Conservation (phyloP, 371 early-diverging fungal species). For the Mortierella sp. region DNA sequence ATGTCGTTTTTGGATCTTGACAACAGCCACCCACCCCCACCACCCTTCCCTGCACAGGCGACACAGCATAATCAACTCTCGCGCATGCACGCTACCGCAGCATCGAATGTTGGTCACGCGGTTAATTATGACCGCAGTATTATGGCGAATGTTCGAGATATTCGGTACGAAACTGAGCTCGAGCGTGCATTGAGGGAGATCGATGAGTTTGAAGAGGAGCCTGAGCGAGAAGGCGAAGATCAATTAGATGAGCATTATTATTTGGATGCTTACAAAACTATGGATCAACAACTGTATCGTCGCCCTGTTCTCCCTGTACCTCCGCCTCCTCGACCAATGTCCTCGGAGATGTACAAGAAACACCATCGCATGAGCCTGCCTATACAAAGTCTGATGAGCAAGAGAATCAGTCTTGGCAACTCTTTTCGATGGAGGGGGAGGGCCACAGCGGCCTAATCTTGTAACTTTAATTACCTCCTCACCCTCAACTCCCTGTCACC, state of each 20-base stretch:
- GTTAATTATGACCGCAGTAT: neutral
- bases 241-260: slow-evolving; percentile 42
- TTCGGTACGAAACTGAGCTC: slow-evolving; percentile 11
- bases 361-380: slow-evolving; percentile 51
- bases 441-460: slow-evolving; percentile 9
- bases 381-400: slow-evolving; percentile 35
- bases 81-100: neutral
- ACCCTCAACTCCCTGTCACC: neutral
- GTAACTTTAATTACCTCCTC: neutral
- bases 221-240: slow-evolving; percentile 45
- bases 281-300: slow-evolving; percentile 52
- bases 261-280: slow-evolving; percentile 49
- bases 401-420: slow-evolving; percentile 29
- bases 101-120: neutral
- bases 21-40: neutral
- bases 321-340: slow-evolving; percentile 41
- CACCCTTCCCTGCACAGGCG: neutral
- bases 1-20: slow-evolving; percentile 30
- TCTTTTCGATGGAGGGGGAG: slow-evolving; percentile 39
- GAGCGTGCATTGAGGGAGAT: slow-evolving; percentile 34
- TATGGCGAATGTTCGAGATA: neutral
- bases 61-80: slow-evolving; percentile 3
- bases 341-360: slow-evolving; percentile 37
- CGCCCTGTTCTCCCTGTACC: slow-evolving; percentile 29
- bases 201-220: slow-evolving; percentile 40